Base-by-base conservation (phyloP, 2,329 filamentous ascomycete species). In the Exophiala calicioides region DNA sequence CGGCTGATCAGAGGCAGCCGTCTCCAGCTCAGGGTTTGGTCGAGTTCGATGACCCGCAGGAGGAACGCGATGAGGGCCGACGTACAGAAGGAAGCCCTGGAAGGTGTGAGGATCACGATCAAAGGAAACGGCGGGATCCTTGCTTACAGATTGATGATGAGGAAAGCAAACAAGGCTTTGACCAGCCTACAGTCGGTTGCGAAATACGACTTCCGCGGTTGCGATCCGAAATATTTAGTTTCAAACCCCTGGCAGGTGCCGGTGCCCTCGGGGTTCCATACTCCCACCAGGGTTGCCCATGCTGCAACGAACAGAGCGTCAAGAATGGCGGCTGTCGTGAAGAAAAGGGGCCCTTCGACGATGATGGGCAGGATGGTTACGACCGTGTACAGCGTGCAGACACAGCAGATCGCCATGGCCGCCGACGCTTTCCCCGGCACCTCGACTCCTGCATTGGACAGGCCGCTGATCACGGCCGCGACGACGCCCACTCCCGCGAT, bases 161-260 rank as follows among this genome's bases (percentile, higher is more conserved):
- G 45, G 18, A 51, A 54, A n/a, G 52, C 52, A 45, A 51, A 54
- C 43, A 48, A 44, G n/a, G 47, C 52, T 26, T 54, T 54, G 31
- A 48, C 40, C n/a, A 54, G 40, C 31, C 31, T 48, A 36, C 52
- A 54, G 21, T 54, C 47, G 10, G 47, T 51, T 12, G 20, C 18
- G 44, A 47, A 51, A 26, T 45, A 44, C 10, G 30, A 26, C 24
- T 42, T 44, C 10, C 24, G 15, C 7, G 44, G 34, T 20, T 26
- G 31, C 4, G 18, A 15, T 19, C 36, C 52, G 13, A 51, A 48
- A 35, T 48, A 54, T 29, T 42, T 47, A 19, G 15, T 40, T 21
- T 48, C 37, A 16, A 51, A 51, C 21, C 36, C 26, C 12, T 29
- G 32, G 33, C 52, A 54, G 7, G 44, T 51, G 2, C 33, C 44